Conservation (phyloP, 2,329 filamentous ascomycete genomes). For the Verticillium alfalfae region DNA sequence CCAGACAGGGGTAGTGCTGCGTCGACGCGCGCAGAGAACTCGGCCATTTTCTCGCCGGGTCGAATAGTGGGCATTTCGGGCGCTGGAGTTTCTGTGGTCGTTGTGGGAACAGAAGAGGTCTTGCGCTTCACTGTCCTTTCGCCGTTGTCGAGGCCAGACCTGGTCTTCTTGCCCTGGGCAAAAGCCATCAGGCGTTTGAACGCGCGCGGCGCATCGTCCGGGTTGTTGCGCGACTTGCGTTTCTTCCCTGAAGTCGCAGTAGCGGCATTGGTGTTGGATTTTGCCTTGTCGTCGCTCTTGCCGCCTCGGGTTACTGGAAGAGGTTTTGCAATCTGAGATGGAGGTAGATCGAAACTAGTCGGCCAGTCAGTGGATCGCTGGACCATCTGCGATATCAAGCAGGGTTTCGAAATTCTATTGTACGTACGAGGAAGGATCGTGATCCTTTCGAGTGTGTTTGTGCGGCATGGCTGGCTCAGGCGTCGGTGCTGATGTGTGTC, state of each 20-base stretch:
- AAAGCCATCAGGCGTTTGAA: constrained; percentile 83
- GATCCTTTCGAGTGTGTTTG: constrained; percentile 70
- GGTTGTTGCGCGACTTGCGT: constrained; percentile 35
- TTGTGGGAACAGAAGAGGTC: constrained; percentile 16
- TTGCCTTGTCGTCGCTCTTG: constrained; percentile 17
- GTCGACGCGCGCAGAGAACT: constrained; percentile 80
- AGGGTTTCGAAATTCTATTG: neutral
- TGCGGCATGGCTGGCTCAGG: constrained; percentile 62
- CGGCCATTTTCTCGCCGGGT: constrained; percentile 76
- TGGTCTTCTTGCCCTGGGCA: constrained; percentile 53
- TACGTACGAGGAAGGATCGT: constrained; percentile 48
- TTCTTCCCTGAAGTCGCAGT: constrained; percentile 30
- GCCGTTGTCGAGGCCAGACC: constrained; percentile 70
- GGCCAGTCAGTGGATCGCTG: neutral
- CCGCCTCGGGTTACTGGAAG: constrained; percentile 37
- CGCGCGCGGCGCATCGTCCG: constrained; percentile 81
- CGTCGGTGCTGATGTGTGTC: neutral
- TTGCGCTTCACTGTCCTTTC: constrained; percentile 23
- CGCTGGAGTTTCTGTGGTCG: constrained; percentile 13
- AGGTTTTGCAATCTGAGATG: constrained; percentile 41
- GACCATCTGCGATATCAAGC: neutral
- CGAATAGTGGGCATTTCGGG: constrained; percentile 60
- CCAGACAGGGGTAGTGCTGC: constrained; percentile 73
- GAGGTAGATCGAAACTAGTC: constrained; percentile 43
- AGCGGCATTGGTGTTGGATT: neutral